Conservation (phyloP, 495 filamentous ascomycete species). For the Annulohypoxylon stygium region DNA sequence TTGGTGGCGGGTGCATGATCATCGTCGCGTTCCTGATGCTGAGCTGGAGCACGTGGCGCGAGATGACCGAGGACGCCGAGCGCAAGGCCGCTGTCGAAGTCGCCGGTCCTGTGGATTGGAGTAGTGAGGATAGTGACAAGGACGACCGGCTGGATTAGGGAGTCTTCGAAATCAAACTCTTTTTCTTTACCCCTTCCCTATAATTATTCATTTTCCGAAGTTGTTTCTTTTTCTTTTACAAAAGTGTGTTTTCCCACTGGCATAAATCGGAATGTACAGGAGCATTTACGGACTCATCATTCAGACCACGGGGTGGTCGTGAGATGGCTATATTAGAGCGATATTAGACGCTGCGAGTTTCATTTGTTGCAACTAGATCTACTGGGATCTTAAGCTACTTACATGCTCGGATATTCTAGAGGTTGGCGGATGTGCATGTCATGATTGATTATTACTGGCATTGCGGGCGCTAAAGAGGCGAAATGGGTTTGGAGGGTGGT, state of each 20-base stretch:
- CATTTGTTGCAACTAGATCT: conserved; percentile 16
- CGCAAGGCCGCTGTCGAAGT: conserved; percentile 38
- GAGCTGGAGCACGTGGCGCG: conserved; percentile 90
- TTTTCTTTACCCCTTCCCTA: background rate
- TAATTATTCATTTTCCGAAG: background rate
- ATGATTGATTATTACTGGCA: background rate
- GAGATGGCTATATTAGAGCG: conserved; percentile 8
- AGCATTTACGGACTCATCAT: background rate
- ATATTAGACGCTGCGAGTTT: conserved; percentile 22
- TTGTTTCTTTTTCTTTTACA: background rate
- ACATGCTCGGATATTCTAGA: conserved; percentile 9
- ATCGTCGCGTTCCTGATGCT: conserved; percentile 86
- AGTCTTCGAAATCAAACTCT: background rate
- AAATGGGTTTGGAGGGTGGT: background rate
- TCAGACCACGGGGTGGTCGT: background rate
- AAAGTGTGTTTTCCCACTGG: background rate
- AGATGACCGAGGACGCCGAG: conserved; percentile 85
- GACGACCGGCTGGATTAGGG: conserved; percentile 34
- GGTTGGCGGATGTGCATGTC: conserved; percentile 6
- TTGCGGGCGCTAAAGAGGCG: conserved; percentile 13
- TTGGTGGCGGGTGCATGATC: conserved; percentile 88
- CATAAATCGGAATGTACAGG: conserved; percentile 6
- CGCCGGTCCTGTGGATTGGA: conserved; percentile 36
- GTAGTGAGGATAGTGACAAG: conserved; percentile 48
- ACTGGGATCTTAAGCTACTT: conserved; percentile 5